phyloP scores from a whole-genome alignment of 2,329 filamentous ascomycete species.

The Aspergillus intermedius region DNA sequence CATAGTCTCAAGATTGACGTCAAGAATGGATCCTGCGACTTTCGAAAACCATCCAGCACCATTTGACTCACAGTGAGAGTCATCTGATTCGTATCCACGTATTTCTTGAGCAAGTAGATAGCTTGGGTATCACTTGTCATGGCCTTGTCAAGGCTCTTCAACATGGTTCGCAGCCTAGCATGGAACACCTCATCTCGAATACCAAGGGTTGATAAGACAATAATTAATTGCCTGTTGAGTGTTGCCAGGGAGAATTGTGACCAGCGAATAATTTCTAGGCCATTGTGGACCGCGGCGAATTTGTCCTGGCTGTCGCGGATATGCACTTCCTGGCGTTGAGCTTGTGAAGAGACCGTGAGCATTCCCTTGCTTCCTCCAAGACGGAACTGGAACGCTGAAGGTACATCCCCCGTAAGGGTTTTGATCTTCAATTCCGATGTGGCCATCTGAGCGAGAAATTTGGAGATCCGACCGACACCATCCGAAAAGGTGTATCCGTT shows the following conservation, averaged over 20 bases:
- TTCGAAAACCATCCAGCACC: constrained; percentile 73
- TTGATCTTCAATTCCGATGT: constrained; percentile 61
- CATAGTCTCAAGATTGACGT: constrained; percentile 73
- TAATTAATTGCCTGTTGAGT: constrained; percentile 84
- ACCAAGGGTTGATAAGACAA: constrained; percentile 72
- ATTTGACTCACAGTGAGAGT: constrained; percentile 69
- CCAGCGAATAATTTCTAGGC: constrained; percentile 77
- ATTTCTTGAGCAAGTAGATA: constrained; percentile 61
- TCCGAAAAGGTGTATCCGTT: constrained; percentile 75
- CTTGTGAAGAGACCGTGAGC: constrained; percentile 65
- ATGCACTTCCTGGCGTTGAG: constrained; percentile 61
- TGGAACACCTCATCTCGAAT: constrained; percentile 63
- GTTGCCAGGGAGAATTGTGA: constrained; percentile 71
- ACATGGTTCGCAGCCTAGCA: constrained; percentile 59
- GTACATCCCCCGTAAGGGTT: constrained; percentile 49
- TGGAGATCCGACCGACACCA: constrained; percentile 88
- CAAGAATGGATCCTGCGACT: constrained; percentile 68
- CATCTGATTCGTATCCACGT: constrained; percentile 78
- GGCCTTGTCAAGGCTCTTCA: constrained; percentile 62
- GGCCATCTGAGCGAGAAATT: constrained; percentile 66
- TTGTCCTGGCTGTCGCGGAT: constrained; percentile 84
- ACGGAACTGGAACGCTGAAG: constrained; percentile 86
- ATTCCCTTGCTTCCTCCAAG: constrained; percentile 91
- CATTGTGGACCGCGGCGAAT: constrained; percentile 64
- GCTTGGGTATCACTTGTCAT: constrained; percentile 62